Base-by-base conservation (phyloP, 2,329 filamentous ascomycete species). In the Blumeria graminis region DNA sequence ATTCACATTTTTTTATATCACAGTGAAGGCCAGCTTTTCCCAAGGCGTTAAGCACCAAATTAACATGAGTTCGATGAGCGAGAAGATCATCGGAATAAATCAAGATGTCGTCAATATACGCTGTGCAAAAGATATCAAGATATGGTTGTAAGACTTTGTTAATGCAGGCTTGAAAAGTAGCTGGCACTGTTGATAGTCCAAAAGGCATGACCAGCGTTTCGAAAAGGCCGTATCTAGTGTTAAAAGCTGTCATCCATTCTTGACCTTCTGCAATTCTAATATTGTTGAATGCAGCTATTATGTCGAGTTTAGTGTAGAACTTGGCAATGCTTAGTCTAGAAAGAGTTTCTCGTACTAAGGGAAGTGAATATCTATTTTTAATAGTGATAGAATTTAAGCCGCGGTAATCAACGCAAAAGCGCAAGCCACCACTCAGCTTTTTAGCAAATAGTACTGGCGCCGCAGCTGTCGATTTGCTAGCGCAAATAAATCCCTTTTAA, bases 191-290 rank as follows among this genome's bases (percentile, higher is more conserved):
- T 8, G 34, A 28, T 22, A 58, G 32, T 4, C 50, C 39, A 43
- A 58, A 58, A 18, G 48, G 55, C 36, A 58, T 13, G 13, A 58
- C 55, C 11, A 22, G 35, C 13, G 13, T 48, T 28, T 55, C 39
- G 18, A 43, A 43, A 9, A 45, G 28, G n/a, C 53, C 39, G 18
- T 41, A 55, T 55, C 38, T 22, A 28, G n/a, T 41, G 13, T 33
- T 43, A 43, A 55, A 55, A n/a, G 36, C 11, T 4, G 52, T 55
- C 3, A 38, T 28, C 6, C 32, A 22, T 43, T 22, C 53, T 6
- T 41, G 18, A 10, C 35, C 53, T 14, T 18, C 13, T n/a, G 10
- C 38, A 28, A 57, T 50, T 6, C 52, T 39, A 13, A 55, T 50
- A 3, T 34, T 16, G 33, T 57, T 13, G n/a, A 55, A 57, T 32